Evolutionary conservation across 176 grass and related monocot species (phyloP), one percentile per base, ranked within the genome.

Genomic region (Rhipidocladum racemiflorum): DNA sequence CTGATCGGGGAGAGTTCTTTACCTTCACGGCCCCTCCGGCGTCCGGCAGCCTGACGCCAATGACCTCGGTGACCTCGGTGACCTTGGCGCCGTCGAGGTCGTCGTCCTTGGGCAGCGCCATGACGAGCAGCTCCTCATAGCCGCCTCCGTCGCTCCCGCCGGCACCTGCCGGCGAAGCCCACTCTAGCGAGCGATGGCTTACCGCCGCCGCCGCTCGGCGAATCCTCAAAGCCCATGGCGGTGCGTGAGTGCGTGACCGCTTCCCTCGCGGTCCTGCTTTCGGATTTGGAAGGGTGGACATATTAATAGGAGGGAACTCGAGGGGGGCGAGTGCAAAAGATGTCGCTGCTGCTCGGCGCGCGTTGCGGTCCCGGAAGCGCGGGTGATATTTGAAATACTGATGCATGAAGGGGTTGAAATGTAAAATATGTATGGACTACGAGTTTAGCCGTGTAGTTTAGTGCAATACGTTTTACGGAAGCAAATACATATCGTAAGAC

Each of bases 101-200:
- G 79, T 78, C 79, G 59, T 86, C 88, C 72, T 46, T 77, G 49
- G 83, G 88, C 35, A 85, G 64, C 46, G 45, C 78, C 88, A 86
- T 90, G 49, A 86, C 78, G 30, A 90, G 67, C 57, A 90, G 78
- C 18, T 90, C 88, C 83, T 90, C 86, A 73, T 83, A 90, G 10
- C 82, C 76, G 6, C 72, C 78, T 9, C 56, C 21, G 5, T 65
- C 65, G 20, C 10, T 29, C 6, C 23, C 35, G 9, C 13, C 53
- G 1, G 44, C 24, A 9, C 59, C 24, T 15, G 36, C 88, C 56
- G 53, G 77, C 62, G 43, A 85, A 68, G 28, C 83, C 72, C 25
- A 89, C 72, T 71, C 83, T 81, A 64, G 83, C 83, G 36, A 89
- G 83, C 21, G 87, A 85, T 1, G 71, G 77, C 64, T 65, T 69